Base-by-base conservation (phyloP, 139 green algal species). In the Micromonas commoda region DNA sequence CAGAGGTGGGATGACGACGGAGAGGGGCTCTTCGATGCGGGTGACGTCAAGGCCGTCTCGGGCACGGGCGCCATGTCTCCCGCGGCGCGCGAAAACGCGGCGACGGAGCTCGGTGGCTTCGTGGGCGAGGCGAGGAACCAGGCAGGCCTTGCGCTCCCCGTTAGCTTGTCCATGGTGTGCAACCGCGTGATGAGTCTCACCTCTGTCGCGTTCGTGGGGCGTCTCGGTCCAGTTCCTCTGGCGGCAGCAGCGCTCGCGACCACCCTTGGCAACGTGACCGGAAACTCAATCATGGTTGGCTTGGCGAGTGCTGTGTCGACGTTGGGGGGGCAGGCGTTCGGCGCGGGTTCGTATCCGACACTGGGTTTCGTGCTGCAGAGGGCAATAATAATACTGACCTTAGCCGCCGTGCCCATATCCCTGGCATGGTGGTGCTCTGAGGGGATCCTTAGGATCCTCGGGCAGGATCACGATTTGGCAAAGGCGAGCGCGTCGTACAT, bases 211-310 rank as follows among this genome's bases (percentile, higher is more conserved):
- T 76, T 76, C 51, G 69, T 76, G 3, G 69, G 69, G 28, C 21
- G 9, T 3, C 20, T 63, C 45, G 69, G 69, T 9, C 23, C 45
- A 3, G 21, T 66, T 28, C 32, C 23, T 5, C 69, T 76, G 4
- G 69, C 69, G 24, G 69, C 4, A n/a, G 69, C 69, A 9, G 69
- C 69, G 39, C 39, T 76, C 20, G 69, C 32, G 34, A 29, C 20
- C 5, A 76, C 69, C 24, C 39, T 76, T 3, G 24, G 26, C 13
- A 76, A 76, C 51, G 34, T 76, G 24, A 61, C 34, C 24, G 69
- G 69, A 20, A 76, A 76, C 9, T 76, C 69, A 5, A 63, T 76
- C 39, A 34, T 64, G 23, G 69, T 76, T 16, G 69, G 69, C 9
- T 35, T 61, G 6, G 28, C 45, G 23, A 63, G 23, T 20, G 69